Evolutionary conservation across 2,329 filamentous ascomycete species (phyloP).

Genomic region (Fusarium azukiicola): DNA sequence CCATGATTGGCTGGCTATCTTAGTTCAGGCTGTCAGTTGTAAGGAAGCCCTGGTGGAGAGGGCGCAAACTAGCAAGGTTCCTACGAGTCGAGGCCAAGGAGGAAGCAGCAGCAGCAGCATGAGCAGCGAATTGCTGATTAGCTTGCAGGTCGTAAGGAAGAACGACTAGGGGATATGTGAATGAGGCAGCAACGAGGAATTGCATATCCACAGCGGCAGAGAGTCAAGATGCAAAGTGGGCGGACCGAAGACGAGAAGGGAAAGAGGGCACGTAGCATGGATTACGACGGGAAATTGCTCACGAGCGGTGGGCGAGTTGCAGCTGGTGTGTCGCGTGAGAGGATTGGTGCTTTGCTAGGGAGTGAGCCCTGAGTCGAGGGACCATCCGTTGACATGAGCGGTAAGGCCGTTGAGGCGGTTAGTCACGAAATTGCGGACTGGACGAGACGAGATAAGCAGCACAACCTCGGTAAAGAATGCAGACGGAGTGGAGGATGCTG

Average conservation of each 20-base stretch:
- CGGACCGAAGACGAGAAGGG: constrained; percentile 36
- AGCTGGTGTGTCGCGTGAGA: constrained; percentile 43
- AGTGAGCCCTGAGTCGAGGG: constrained; percentile 25
- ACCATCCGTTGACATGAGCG: constrained; percentile 21
- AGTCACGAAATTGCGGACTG: constrained; percentile 30
- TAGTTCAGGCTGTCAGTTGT: constrained; percentile 39
- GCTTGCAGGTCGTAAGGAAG: constrained; percentile 31
- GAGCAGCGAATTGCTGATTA: constrained; percentile 17
- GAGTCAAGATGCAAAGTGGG: constrained; percentile 33
- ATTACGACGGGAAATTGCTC: constrained; percentile 32
- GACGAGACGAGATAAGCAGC: constrained; percentile 47
- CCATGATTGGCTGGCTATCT: constrained; percentile 52
- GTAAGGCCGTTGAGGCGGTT: constrained; percentile 33
- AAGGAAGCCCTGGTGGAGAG: constrained; percentile 40
- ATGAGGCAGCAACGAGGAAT: constrained; percentile 31
- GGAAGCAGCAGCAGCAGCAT: constrained; percentile 5
- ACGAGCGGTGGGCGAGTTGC: constrained; percentile 23
- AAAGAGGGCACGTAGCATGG: constrained; percentile 37
- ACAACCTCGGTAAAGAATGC: constrained; percentile 43
- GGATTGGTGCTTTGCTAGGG: constrained; percentile 28
- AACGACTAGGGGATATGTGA: constrained; percentile 47
- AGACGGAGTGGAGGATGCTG: background rate
- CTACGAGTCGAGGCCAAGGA: constrained; percentile 37
- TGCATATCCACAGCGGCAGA: constrained; percentile 23
- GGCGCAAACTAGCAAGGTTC: constrained; percentile 39